A percentile compares a stretch with the other conserved stretches of the same genome.
Conservation (phyloP, 208 protist species). For the Phytomonas francai region DNA sequence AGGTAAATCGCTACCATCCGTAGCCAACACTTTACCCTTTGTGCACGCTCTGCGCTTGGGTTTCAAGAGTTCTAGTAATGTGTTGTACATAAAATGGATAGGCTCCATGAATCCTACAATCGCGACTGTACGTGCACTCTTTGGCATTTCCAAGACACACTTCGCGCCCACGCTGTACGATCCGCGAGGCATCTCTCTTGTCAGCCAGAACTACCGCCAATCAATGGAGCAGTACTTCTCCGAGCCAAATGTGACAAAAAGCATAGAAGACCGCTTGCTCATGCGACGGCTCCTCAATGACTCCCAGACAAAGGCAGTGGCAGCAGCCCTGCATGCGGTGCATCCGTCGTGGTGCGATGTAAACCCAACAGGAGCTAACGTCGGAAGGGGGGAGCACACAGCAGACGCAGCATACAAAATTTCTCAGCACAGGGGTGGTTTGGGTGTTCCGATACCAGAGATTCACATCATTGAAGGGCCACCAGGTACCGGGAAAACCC, state of each 20-base stretch:
- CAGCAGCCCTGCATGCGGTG: slow-evolving; percentile 40
- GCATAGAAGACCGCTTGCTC: slow-evolving; percentile 19
- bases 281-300: slow-evolving; percentile 40
- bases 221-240: slow-evolving; percentile 20
- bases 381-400: neutral
- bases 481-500: slow-evolving; percentile 88
- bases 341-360: slow-evolving; percentile 26
- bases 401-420: slow-evolving; percentile 6
- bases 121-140: slow-evolving; percentile 39
- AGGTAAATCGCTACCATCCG: neutral
- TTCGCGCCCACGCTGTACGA: slow-evolving; percentile 61
- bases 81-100: slow-evolving; percentile 49
- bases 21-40: slow-evolving; percentile 24
- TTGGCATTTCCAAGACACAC: slow-evolving; percentile 30
- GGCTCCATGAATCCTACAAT: slow-evolving; percentile 31
- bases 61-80: slow-evolving; percentile 14
- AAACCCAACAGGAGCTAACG: neutral
- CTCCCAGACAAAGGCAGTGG: slow-evolving; percentile 57
- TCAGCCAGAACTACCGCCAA: slow-evolving; percentile 20
- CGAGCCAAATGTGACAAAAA: slow-evolving; percentile 6
- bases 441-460: slow-evolving; percentile 20
- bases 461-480: slow-evolving; percentile 80
- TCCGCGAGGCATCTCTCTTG: slow-evolving; percentile 30
- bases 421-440: neutral
- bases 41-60: slow-evolving; percentile 35